Evolutionary conservation across 73 alveolate species (phyloP), one percentile per base, ranked within the genome.

Genomic region (Stentor coeruleus): DNA sequence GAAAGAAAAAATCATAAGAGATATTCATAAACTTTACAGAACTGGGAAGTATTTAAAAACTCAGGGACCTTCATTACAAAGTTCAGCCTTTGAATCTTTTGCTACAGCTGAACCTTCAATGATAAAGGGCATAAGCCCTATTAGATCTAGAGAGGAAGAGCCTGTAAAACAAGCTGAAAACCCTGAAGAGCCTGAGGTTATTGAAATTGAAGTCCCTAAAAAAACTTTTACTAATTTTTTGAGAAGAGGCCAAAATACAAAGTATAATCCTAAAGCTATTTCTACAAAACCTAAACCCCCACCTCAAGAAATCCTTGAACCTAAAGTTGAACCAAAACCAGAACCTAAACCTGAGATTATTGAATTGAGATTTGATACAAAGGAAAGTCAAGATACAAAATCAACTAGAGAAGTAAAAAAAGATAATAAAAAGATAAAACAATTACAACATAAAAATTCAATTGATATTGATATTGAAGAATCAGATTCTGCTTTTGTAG

Each of bases 231-330:
- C 36, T 28, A 66, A 66, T 33, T 66, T 66, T 33, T 33, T 66
- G 42, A 66, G 37, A 66, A 66, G 79, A 66, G 79, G 79, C 1
- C 40, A 66, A 66, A 66, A 66, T 26, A 33, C n/a, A 20, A 66
- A 66, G 33, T 66, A 66, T 33, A 31, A 66, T 40, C 79, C 79
- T 28, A 20, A 20, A 2, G 0, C n/a, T 20, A 20, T 28, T 20
- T 26, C 36, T 28, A 66, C n/a, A 26, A 15, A 20, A 66, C n/a
- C 20, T 0, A 66, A 66, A 66, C n/a, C 20, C 33, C 1, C 66
- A 11, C 20, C 66, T 11, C 28, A 49, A 20, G 20, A 49, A 49
- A 20, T 49, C 66, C 66, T 20, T 49, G 28, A 49, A 49, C 6
- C 20, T 20, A 11, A n/a, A n/a, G n/a, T n/a, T n/a, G n/a, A n/a